Evolutionary conservation across 768 basidiomycete genomes (phyloP), one percentile per base, ranked within the genome.

Genomic region (Guyanaporus albipodus): DNA sequence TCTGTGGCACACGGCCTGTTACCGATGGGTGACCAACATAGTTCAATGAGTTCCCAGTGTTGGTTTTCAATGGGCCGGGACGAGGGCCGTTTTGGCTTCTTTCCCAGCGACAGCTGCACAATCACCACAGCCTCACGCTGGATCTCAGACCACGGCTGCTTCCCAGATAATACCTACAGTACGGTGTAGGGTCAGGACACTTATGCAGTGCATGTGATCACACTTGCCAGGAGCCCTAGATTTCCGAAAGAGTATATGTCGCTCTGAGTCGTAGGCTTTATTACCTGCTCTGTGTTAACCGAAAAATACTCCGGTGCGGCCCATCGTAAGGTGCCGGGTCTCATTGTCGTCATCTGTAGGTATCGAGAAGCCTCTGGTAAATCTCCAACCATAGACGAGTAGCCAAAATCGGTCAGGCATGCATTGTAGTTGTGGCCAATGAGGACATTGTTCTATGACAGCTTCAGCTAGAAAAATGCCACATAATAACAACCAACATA

Each of bases 201-300:
- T 1, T 2, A 38, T 12, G 19, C 6, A 4, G 19, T 5, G 7
- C 1, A n/a, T 44, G 10, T 6, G n/a, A 10, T 8, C 6, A 44
- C 1, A 12, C 42, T 44, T 72, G 26, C 50, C 38, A 43, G 38
- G 12, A 54, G 45, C 12, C 14, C 42, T 15, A 74, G 64, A 53
- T 70, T 72, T n/a, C 54, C 54, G 22, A 54, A 55, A 18, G 52
- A 55, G 24, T 55, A 55, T 1, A 55, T 54, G n/a, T 55, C 54
- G 21, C 52, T 44, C 18, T 37, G 46, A 5, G 40, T 45, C 11
- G 48, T 46, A 0, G 12, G 34, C 10, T 11, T 37, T 6, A 12
- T 6, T 14, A 3, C 29, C 27, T 35, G 37, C 12, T 22, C 37
- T 10, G 28, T 62, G 55, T n/a, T 57, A 42, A 17, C 24, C 15